Percentiles rank a stretch among this genome's conserved stretches.
These are phyloP conservation scores for Pestalotiopsis sp. DNA, from an alignment of 2,329 filamentous ascomycete species.

Conservation along the genomic window DNA sequence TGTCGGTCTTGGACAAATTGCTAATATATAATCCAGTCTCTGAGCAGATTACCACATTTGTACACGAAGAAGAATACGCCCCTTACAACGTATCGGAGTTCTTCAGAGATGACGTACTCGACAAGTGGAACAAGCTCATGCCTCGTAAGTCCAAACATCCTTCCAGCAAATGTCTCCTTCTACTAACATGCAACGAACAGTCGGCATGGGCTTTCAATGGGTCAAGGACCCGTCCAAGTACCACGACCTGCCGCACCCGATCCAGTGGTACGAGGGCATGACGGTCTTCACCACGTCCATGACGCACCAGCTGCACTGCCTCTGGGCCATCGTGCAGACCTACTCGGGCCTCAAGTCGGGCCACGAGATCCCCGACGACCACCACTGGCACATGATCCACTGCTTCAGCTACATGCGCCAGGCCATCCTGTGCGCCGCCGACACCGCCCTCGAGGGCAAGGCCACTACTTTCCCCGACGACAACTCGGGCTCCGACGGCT, in stretches of 20 bases:
- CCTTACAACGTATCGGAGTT: constrained; percentile 40
- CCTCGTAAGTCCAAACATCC: constrained; percentile 30
- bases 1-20: neutral
- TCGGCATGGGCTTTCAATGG: constrained; percentile 37
- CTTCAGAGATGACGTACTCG: constrained; percentile 36
- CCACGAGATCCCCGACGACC: constrained; percentile 41
- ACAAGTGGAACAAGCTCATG: constrained; percentile 41
- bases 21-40: constrained; percentile 28
- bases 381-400: constrained; percentile 51
- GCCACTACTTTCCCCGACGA: constrained; percentile 49
- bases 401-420: constrained; percentile 51
- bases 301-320: constrained; percentile 43
- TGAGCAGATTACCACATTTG: constrained; percentile 38
- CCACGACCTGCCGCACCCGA: constrained; percentile 30
- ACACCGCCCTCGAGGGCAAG: constrained; percentile 46
- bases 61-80: constrained; percentile 38
- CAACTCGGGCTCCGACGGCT: constrained; percentile 46
- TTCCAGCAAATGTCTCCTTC: neutral
- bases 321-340: constrained; percentile 44
- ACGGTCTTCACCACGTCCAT: constrained; percentile 42
- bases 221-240: constrained; percentile 32
- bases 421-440: constrained; percentile 47
- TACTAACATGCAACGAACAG: constrained; percentile 18
- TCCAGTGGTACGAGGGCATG: constrained; percentile 30
- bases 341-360: constrained; percentile 43